Percentiles rank a stretch among this genome's conserved stretches.
phyloP scores from a whole-genome alignment of 1,284 basidiomycete genomes.

The Malassezia japonica region DNA sequence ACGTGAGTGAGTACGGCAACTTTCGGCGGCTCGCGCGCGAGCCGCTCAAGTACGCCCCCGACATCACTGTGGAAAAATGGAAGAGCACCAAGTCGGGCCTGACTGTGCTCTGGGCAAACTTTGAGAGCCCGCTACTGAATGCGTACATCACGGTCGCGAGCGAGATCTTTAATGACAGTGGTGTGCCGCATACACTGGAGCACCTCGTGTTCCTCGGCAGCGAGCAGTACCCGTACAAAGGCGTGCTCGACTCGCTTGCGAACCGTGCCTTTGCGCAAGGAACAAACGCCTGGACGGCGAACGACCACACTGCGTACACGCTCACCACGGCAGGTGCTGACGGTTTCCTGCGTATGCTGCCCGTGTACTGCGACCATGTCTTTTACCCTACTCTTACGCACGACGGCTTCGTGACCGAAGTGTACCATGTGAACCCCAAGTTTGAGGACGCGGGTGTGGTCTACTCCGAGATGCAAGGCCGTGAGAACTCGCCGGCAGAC shows the following conservation, averaged over 20 bases:
- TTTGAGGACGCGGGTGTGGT: slow-evolving; percentile 93
- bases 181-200: slow-evolving; percentile 44
- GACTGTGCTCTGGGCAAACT: slow-evolving; percentile 53
- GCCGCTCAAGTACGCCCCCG: slow-evolving; percentile 61
- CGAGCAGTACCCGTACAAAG: slow-evolving; percentile 72
- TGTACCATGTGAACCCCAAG: slow-evolving; percentile 68
- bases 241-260: slow-evolving; percentile 90
- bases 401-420: slow-evolving; percentile 80
- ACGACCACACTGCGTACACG: slow-evolving; percentile 66
- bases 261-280: slow-evolving; percentile 83
- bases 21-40: slow-evolving; percentile 68
- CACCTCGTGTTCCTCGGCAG: slow-evolving; percentile 46
- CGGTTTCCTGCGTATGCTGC: slow-evolving; percentile 86
- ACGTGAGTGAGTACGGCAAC: slow-evolving; percentile 53
- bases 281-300: slow-evolving; percentile 61
- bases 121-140: slow-evolving; percentile 73
- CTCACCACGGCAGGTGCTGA: slow-evolving; percentile 93
- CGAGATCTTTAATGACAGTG: slow-evolving; percentile 61
- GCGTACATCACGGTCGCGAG: slow-evolving; percentile 86
- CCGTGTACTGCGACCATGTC: slow-evolving; percentile 93
- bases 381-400: slow-evolving; percentile 90
- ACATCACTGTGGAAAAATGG: slow-evolving; percentile 73
- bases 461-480: slow-evolving; percentile 76
- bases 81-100: slow-evolving; percentile 67
- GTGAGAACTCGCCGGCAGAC: slow-evolving; percentile 83